A percentile compares a stretch with the other conserved stretches of the same genome.
These are phyloP conservation scores for Pestalotiopsis sp. DNA, from an alignment of 2,329 filamentous ascomycete genomes.

Conservation along the genomic window DNA sequence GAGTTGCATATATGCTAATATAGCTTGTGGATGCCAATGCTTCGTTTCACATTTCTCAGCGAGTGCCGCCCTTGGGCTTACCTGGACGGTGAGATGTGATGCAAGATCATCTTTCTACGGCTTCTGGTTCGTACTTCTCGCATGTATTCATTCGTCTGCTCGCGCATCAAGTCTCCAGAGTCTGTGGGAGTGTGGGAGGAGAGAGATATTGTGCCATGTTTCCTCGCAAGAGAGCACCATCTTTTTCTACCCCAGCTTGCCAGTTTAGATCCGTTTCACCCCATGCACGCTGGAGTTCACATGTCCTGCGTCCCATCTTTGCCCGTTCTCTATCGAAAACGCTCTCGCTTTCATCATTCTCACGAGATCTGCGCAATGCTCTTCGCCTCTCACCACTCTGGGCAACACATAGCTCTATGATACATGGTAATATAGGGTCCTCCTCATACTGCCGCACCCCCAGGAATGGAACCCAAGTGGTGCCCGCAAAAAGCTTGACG, in stretches of 20 bases:
- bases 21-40: background rate
- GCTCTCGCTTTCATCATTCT: background rate
- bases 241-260: background rate
- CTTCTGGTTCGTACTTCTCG: background rate
- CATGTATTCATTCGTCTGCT: background rate
- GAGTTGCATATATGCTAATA: background rate
- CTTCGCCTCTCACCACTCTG: background rate
- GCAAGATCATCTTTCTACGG: background rate
- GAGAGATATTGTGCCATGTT: background rate
- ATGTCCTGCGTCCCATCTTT: background rate
- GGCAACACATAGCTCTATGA: background rate
- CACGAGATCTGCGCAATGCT: background rate
- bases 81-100: background rate
- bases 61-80: background rate
- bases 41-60: background rate
- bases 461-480: constrained; percentile 1
- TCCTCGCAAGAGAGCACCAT: background rate
- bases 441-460: background rate
- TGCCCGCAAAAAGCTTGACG: constrained; percentile 5
- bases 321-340: background rate
- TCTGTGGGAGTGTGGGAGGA: background rate
- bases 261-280: background rate
- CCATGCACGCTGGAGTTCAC: background rate
- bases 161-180: background rate
- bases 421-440: background rate